Evolutionary conservation across 1,139 yeast species (phyloP).

Genomic region (Protomyces inundatus): DNA sequence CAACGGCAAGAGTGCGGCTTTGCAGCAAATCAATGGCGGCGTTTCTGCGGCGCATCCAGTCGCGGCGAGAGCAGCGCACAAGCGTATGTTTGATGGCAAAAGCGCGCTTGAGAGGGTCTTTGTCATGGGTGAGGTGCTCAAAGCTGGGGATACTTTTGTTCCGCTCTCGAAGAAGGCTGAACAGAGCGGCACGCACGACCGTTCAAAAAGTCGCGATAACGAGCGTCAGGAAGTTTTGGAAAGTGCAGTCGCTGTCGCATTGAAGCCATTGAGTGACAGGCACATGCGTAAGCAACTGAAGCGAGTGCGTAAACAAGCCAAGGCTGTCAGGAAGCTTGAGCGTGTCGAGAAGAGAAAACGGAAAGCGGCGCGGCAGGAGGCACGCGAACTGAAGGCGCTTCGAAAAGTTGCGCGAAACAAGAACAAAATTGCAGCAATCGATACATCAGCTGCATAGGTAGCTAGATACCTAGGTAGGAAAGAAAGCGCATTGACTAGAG

Average conservation of each 20-base stretch:
- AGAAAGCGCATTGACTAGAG: no score
- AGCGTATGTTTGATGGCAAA: conserved; percentile 8
- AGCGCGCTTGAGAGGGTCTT: conserved; percentile 21
- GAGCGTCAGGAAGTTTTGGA: neutral
- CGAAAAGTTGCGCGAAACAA: no score
- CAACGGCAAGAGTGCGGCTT: neutral
- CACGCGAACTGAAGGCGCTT: neutral
- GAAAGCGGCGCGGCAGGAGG: neutral
- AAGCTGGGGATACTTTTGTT: conserved; percentile 5
- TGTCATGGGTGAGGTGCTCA: conserved; percentile 15
- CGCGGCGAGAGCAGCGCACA: conserved; percentile 20
- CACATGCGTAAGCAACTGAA: neutral
- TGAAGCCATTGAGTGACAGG: neutral
- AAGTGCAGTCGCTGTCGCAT: neutral
- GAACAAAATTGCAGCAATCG: no score
- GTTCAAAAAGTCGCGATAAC: neutral
- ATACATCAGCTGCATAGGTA: no score
- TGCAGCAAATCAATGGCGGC: conserved; percentile 19
- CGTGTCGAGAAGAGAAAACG: neutral
- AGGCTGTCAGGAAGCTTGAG: neutral
- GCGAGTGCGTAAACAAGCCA: neutral
- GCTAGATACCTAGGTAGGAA: no score
- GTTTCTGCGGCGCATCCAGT: conserved; percentile 21
- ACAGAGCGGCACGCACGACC: no score
- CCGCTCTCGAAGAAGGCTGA: neutral